phyloP scores from a whole-genome alignment of 148 eudicot genomes.

The Heliamphora exappendiculata region DNA sequence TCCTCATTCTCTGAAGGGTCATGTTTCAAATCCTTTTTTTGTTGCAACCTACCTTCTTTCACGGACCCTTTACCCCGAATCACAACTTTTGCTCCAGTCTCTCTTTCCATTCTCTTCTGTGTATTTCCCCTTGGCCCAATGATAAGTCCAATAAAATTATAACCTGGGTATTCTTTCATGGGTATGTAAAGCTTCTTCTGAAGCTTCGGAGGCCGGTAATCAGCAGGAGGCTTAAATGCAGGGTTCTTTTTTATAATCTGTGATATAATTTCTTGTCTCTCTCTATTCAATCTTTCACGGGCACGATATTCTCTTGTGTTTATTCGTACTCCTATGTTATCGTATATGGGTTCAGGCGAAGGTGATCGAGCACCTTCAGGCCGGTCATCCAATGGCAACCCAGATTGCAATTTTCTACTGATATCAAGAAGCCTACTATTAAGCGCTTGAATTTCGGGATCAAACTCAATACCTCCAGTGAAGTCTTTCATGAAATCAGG shows the following conservation, averaged over 20 bases:
- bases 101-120: constrained; percentile 83
- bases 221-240: constrained; percentile 78
- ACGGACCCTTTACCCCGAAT: constrained; percentile 84
- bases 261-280: constrained; percentile 66
- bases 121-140: constrained; percentile 96
- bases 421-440: constrained; percentile 65
- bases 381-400: constrained; percentile 64
- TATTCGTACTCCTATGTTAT: constrained; percentile 72
- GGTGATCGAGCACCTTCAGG: constrained; percentile 89
- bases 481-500: constrained; percentile 74
- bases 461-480: constrained; percentile 73
- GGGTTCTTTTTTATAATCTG: constrained; percentile 77
- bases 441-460: constrained; percentile 65
- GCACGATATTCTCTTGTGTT: constrained; percentile 86
- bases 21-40: constrained; percentile 66
- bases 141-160: constrained; percentile 79
- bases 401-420: constrained; percentile 63
- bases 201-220: constrained; percentile 76
- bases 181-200: constrained; percentile 86
- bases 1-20: constrained; percentile 89
- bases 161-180: constrained; percentile 79
- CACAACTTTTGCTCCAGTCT: constrained; percentile 88
- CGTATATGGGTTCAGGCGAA: constrained; percentile 82
- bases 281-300: constrained; percentile 59
- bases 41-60: constrained; percentile 69